phyloP scores from a whole-genome alignment of 352 stramenopile species.

The Nothophytophthora sp. region DNA sequence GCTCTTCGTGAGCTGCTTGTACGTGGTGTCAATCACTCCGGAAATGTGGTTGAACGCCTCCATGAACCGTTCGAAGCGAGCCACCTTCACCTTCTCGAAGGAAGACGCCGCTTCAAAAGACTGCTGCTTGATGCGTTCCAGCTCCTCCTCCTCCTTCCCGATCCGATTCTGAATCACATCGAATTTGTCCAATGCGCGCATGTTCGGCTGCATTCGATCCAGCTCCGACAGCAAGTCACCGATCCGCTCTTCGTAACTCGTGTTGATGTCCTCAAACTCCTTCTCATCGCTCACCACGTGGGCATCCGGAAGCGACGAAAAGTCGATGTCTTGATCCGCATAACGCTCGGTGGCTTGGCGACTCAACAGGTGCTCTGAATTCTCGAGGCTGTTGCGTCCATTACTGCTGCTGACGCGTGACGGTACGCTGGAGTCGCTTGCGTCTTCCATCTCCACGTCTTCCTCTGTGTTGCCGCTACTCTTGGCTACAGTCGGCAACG shows the following conservation, averaged over 20 bases:
- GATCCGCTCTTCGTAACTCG: slow-evolving; percentile 69
- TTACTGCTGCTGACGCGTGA: slow-evolving; percentile 2
- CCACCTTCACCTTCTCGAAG: slow-evolving; percentile 81
- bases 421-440: neutral
- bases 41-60: slow-evolving; percentile 96
- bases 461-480: slow-evolving; percentile 27
- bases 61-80: slow-evolving; percentile 86
- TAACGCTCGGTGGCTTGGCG: slow-evolving; percentile 47
- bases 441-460: slow-evolving; percentile 68
- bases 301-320: slow-evolving; percentile 80
- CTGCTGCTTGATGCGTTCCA: slow-evolving; percentile 73
- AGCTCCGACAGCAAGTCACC: slow-evolving; percentile 74
- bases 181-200: slow-evolving; percentile 93
- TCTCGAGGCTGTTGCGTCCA: slow-evolving; percentile 23
- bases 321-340: slow-evolving; percentile 84
- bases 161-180: slow-evolving; percentile 85
- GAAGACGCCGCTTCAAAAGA: slow-evolving; percentile 56
- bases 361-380: slow-evolving; percentile 47
- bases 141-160: slow-evolving; percentile 74
- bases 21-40: slow-evolving; percentile 93
- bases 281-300: slow-evolving; percentile 76
- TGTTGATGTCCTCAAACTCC: slow-evolving; percentile 87
- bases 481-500: slow-evolving; percentile 67
- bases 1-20: slow-evolving; percentile 98
- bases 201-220: slow-evolving; percentile 97